Conservation (phyloP, 371 early-diverging fungal genomes). For the Batkoa obscura region DNA sequence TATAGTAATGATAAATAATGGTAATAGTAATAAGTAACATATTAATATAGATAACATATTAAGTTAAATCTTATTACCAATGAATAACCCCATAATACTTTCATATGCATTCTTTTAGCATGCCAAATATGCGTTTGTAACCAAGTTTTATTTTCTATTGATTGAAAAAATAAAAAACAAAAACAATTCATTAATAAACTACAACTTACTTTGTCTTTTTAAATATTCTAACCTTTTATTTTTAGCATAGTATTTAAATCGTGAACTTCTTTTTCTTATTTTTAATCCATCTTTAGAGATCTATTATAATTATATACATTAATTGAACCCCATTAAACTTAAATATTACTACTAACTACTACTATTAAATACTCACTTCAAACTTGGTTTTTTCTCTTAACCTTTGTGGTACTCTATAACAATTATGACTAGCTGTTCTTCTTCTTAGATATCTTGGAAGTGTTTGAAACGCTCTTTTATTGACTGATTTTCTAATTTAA, state of each 20-base stretch:
- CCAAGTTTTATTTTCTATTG: slow-evolving; percentile 55
- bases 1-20: slow-evolving; percentile 9
- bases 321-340: background rate
- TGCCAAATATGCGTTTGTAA: slow-evolving; percentile 96
- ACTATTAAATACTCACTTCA: slow-evolving; percentile 28
- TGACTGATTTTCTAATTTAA: no score
- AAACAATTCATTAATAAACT: no score
- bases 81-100: slow-evolving; percentile 62
- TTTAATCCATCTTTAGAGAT: slow-evolving; percentile 1
- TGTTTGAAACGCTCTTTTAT: slow-evolving; percentile 66
- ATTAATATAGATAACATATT: no score
- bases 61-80: slow-evolving; percentile 27
- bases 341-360: background rate
- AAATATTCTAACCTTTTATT: slow-evolving; percentile 21
- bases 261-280: slow-evolving; percentile 22
- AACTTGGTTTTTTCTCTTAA: slow-evolving; percentile 46
- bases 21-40: no score
- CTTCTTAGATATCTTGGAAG: slow-evolving; percentile 75
- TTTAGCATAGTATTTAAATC: slow-evolving; percentile 7
- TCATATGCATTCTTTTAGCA: slow-evolving; percentile 89
- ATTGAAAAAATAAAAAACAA: slow-evolving; percentile 1
- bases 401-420: slow-evolving; percentile 59
- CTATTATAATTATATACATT: no score
- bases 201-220: slow-evolving; percentile 24
- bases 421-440: slow-evolving; percentile 79